phyloP scores from a whole-genome alignment of 257 asterid genomes.

The Fraxinus cuspidata region DNA sequence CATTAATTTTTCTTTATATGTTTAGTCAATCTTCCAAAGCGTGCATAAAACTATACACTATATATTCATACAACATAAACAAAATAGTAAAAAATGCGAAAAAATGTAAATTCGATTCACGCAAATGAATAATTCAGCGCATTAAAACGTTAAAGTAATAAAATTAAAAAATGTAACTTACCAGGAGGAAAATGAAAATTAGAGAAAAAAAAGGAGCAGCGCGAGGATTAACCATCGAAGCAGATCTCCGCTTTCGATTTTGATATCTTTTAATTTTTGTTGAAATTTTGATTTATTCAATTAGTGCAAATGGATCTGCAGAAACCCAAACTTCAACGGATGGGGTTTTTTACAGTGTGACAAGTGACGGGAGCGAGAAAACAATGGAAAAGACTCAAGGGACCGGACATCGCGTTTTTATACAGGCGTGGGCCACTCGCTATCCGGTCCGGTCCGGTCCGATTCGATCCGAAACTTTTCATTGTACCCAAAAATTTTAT shows the following conservation, averaged over 20 bases:
- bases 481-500: no score
- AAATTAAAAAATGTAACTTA: conserved; percentile 22
- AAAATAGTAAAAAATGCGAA: conserved; percentile 1
- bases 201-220: conserved; percentile 32
- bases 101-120: background rate
- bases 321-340: conserved; percentile 23
- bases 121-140: conserved; percentile 13
- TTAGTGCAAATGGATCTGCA: background rate
- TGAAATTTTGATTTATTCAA: background rate
- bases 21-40: conserved; percentile 6
- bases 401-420: background rate
- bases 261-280: conserved; percentile 14
- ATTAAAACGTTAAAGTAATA: background rate
- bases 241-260: conserved; percentile 41
- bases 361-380: conserved; percentile 1
- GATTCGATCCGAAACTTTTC: no score
- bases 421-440: no score
- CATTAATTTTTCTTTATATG: conserved; percentile 1
- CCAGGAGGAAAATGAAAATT: conserved; percentile 37
- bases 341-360: conserved; percentile 32
- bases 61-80: conserved; percentile 17
- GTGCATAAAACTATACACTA: background rate
- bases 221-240: conserved; percentile 39
- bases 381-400: conserved; percentile 23
- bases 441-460: no score